Base-by-base conservation (phyloP, 2,329 filamentous ascomycete species). In the Neofusicoccum sp. region DNA sequence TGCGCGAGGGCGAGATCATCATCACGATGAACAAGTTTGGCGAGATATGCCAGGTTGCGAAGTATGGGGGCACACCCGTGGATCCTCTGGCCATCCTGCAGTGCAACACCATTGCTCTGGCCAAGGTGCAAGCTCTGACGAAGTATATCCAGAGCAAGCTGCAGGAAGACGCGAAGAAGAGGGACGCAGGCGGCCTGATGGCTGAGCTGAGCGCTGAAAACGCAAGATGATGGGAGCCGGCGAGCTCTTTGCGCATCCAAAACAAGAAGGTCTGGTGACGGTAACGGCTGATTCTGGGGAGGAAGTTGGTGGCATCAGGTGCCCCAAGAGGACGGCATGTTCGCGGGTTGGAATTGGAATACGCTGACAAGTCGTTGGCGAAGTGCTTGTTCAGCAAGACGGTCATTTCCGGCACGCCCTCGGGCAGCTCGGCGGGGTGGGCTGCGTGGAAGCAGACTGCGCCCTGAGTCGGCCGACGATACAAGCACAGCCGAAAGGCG, bases 1-100 rank as follows among this genome's bases (percentile, higher is more conserved):
- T 93, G 63, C 82, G 90, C 22, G 84, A 89, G 43, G 89, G 87
- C 63, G 88, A 89, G 75, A 86, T 91, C 70, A 91, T 91, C 6
- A 86, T 98, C 71, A 94, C 92, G 62, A 84, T 97, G 77, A 97
- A 97, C 77, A 88, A 87, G 72, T 90, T 93, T 71, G 93, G 93
- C 29, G 93, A 97, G 79, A 86, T 97, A 44, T 96, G 93, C 71
- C 92, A 96, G 77, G 86, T 97, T 65, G 89, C 93, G 34, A 99
- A 99, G 80, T 86, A 95, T 64, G 93, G 94, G 29, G 95, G 95
- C 31, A 84, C 86, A 22, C 85, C 93, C 0, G 85, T 97, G 11
- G 91, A 97, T 74, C 93, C 93, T 1, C 80, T 93, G 65, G 81
- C 85, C 37, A 79, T 98, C 68, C 80, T 99, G 68, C 86, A 88